Conservation (phyloP, 805 yeast species). For the Saccharomycopsis sp. region DNA sequence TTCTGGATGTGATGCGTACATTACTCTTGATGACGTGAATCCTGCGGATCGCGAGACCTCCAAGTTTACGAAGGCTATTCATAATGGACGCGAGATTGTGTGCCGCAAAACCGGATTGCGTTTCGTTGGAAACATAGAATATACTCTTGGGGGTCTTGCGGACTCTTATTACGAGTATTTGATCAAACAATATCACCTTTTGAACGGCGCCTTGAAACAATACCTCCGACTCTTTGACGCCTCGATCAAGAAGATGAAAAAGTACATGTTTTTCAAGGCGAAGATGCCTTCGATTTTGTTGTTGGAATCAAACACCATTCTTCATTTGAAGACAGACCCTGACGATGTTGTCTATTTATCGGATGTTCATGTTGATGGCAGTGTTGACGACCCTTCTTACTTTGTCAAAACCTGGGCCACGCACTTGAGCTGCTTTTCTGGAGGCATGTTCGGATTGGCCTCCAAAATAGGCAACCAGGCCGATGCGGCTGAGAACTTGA, state of each 20-base stretch:
- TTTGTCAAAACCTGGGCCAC: constrained; percentile 26
- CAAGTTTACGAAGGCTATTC: constrained; percentile 31
- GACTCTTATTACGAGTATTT: constrained; percentile 44
- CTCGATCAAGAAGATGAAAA: constrained; percentile 33
- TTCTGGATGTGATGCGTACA: constrained; percentile 40
- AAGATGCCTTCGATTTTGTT: constrained; percentile 28
- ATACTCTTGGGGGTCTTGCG: constrained; percentile 35
- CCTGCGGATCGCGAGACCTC: constrained; percentile 26
- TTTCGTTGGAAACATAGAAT: constrained; percentile 23
- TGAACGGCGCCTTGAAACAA: constrained; percentile 32
- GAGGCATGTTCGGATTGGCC: constrained; percentile 47
- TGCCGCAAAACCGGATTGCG: constrained; percentile 28
- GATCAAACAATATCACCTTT: constrained; percentile 39
- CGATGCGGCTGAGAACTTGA: constrained; percentile 26
- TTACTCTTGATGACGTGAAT: constrained; percentile 27
- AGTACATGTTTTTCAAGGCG: constrained; percentile 39
- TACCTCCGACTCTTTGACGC: constrained; percentile 30
- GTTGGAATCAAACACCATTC: constrained; percentile 1
- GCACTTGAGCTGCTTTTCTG: constrained; percentile 44
- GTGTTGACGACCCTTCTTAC: constrained; percentile 19
- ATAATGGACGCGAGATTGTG: constrained; percentile 27
- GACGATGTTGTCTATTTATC: constrained; percentile 11
- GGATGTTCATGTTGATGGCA: constrained; percentile 22
- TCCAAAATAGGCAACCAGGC: constrained; percentile 32
- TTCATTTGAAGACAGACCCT: not conserved